phyloP scores from a whole-genome alignment of 768 basidiomycete species.

The Auriscalpium vulgare region DNA sequence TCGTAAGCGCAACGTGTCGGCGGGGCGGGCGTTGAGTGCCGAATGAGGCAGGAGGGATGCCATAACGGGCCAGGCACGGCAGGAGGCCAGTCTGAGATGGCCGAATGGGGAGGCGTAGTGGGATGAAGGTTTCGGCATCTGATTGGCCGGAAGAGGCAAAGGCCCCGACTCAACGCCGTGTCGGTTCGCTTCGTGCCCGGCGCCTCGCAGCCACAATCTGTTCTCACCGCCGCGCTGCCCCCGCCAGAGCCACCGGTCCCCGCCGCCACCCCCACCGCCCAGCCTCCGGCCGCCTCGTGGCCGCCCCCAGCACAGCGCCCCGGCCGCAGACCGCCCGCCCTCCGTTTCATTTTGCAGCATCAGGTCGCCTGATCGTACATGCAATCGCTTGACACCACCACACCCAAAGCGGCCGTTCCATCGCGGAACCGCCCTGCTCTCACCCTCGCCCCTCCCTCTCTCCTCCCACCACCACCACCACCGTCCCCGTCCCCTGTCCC shows the following conservation, averaged over 20 bases:
- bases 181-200: constrained; percentile 9
- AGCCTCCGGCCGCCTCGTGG: too few species aligned
- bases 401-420: constrained; percentile 16
- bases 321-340: constrained; percentile 12
- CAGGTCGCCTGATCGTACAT: constrained; percentile 10
- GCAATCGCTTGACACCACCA: constrained; percentile 12
- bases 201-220: constrained; percentile 7
- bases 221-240: not conserved
- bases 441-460: constrained; percentile 12
- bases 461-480: constrained; percentile 16
- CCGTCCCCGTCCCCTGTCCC: constrained; percentile 7
- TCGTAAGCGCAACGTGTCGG: too few species aligned
- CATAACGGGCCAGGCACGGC: too few species aligned
- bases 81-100: too few species aligned
- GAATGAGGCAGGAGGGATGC: too few species aligned
- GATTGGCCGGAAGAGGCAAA: constrained; percentile 17
- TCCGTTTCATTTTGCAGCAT: not conserved
- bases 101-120: constrained; percentile 15
- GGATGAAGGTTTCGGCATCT: constrained; percentile 21
- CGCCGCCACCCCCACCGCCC: too few species aligned
- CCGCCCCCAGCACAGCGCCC: too few species aligned
- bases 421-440: constrained; percentile 10
- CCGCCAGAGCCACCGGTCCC: too few species aligned
- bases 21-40: too few species aligned
- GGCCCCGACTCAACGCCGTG: constrained; percentile 23